Conservation (phyloP, 2,329 filamentous ascomycete species). For the Hypoxylon sp. region DNA sequence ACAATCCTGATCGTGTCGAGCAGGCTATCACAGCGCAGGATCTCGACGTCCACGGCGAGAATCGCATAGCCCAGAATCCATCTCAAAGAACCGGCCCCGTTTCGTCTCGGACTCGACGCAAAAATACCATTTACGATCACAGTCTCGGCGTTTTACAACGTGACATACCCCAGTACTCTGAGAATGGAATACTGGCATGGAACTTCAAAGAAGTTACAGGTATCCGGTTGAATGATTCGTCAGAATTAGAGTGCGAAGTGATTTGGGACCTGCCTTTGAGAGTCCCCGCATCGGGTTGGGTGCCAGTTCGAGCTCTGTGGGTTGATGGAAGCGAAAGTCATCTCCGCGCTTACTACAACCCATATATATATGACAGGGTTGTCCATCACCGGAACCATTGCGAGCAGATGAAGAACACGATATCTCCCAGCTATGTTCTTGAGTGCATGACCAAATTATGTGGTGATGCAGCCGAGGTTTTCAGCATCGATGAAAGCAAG, state of each 20-base stretch:
- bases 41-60: conserved; percentile 7
- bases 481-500: too few species aligned
- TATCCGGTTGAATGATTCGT: background rate
- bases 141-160: background rate
- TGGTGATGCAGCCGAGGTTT: too few species aligned
- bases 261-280: background rate
- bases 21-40: background rate
- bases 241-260: background rate
- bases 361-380: too few species aligned
- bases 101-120: conserved; percentile 12
- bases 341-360: too few species aligned
- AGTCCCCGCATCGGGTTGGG: background rate
- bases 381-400: too few species aligned
- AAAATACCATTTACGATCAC: background rate
- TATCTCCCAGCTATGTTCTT: background rate
- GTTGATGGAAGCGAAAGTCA: too few species aligned
- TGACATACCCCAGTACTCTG: background rate
- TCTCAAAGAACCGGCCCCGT: background rate
- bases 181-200: background rate
- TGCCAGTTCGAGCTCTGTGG: background rate
- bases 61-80: background rate
- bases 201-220: background rate
- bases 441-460: background rate
- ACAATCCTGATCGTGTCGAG: background rate
- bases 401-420: background rate